Percentiles rank a stretch among this genome's conserved stretches.
Conservation (phyloP, 441 rosid genomes). For the Adansonia grandidieri region DNA sequence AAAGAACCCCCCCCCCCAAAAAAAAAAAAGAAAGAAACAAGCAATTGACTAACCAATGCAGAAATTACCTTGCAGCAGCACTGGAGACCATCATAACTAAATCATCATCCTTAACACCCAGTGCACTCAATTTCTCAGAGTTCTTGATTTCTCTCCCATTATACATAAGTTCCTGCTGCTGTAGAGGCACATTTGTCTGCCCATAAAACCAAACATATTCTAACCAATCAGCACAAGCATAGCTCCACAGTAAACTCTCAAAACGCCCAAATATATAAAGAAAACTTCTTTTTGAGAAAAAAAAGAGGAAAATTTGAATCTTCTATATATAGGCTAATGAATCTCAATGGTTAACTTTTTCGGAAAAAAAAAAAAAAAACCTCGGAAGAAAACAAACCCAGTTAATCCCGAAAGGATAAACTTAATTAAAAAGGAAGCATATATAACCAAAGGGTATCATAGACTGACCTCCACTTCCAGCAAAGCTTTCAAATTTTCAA, state of each 20-base stretch:
- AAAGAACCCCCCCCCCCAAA: background rate
- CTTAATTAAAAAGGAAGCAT: background rate
- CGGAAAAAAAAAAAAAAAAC: background rate
- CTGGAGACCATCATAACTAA: slow-evolving; percentile 85
- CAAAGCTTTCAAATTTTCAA: slow-evolving; percentile 92
- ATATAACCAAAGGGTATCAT: slow-evolving; percentile 8
- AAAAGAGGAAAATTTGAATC: background rate
- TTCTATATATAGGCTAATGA: background rate
- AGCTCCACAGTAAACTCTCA: slow-evolving; percentile 23
- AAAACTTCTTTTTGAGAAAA: background rate
- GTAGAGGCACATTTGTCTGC: slow-evolving; percentile 81
- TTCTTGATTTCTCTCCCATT: slow-evolving; percentile 86
- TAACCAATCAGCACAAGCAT: slow-evolving; percentile 12
- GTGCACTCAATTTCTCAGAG: slow-evolving; percentile 72
- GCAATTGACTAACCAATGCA: background rate
- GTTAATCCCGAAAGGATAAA: background rate
- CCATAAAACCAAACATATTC: slow-evolving; percentile 28
- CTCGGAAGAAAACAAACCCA: background rate
- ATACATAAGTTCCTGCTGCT: slow-evolving; percentile 83
- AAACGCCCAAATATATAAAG: slow-evolving; percentile 22
- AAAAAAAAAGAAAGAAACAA: background rate
- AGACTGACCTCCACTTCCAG: slow-evolving; percentile 86
- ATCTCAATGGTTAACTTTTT: slow-evolving; percentile 8
- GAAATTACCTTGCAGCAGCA: slow-evolving; percentile 50
- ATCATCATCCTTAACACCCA: slow-evolving; percentile 91